Evolutionary conservation across 2,329 filamentous ascomycete genomes (phyloP).

Genomic region (Neopestalotiopsis sp.): DNA sequence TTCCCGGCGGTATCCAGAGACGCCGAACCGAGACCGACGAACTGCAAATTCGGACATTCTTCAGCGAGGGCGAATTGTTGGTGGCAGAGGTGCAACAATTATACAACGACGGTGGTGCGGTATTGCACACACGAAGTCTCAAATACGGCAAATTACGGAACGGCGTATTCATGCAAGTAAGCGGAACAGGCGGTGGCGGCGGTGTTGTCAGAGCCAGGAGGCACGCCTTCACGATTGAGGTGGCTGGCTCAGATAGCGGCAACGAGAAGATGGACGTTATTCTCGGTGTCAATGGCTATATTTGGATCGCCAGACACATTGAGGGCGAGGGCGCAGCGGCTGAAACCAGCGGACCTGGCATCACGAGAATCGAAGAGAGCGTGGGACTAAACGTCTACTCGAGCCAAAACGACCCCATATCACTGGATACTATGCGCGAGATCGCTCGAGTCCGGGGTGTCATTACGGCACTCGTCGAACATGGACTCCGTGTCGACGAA

Average conservation of each 20-base stretch:
- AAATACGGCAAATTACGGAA: conserved; percentile 97
- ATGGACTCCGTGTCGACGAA: conserved; percentile 85
- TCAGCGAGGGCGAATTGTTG: conserved; percentile 90
- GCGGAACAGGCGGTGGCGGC: conserved; percentile 81
- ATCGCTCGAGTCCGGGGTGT: conserved; percentile 85
- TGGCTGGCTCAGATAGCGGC: conserved; percentile 42
- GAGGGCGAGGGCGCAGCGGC: conserved; percentile 58
- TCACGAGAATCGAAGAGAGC: conserved; percentile 87
- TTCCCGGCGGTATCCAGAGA: conserved; percentile 90
- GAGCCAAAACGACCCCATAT: conserved; percentile 90
- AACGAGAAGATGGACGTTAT: conserved; percentile 78
- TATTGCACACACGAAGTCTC: conserved; percentile 85
- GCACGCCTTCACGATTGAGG: conserved; percentile 85
- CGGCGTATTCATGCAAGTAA: conserved; percentile 84
- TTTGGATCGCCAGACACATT: conserved; percentile 90
- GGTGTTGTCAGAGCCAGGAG: conserved; percentile 84
- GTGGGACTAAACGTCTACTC: conserved; percentile 89
- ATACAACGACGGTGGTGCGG: conserved; percentile 83
- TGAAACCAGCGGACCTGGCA: conserved; percentile 58
- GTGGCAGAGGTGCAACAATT: conserved; percentile 94
- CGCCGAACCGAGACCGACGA: conserved; percentile 95
- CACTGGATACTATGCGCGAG: conserved; percentile 79
- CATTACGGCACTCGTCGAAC: conserved; percentile 81
- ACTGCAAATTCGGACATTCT: conserved; percentile 96
- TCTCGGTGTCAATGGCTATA: conserved; percentile 94